phyloP scores from a whole-genome alignment of 2,329 filamentous ascomycete species.

The Claviceps fusiformis region DNA sequence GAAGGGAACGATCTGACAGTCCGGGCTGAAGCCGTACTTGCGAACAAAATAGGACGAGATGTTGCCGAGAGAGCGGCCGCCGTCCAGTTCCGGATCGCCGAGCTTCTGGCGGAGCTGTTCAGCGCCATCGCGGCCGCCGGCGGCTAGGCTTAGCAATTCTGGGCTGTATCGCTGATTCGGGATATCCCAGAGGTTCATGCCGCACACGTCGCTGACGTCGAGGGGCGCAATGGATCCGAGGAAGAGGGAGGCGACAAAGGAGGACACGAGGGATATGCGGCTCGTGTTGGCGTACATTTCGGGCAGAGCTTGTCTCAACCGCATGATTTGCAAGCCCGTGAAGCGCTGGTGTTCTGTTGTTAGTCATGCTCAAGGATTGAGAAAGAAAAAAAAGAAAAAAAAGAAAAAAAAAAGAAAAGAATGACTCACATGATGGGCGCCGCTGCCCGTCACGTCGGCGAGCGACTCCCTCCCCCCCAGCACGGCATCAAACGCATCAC shows the following conservation, averaged over 20 bases:
- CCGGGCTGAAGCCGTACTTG: conserved; percentile 61
- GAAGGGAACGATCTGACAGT: conserved; percentile 70
- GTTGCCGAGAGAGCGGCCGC: conserved; percentile 61
- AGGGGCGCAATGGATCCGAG: conserved; percentile 75
- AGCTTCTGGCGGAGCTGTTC: conserved; percentile 61
- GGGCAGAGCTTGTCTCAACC: conserved; percentile 68
- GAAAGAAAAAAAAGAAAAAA: background rate
- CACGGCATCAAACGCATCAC: conserved; percentile 68
- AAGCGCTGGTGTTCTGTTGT: conserved; percentile 50
- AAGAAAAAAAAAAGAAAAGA: background rate
- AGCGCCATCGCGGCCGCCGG: conserved; percentile 50
- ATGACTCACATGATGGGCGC: conserved; percentile 76
- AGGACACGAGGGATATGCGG: conserved; percentile 87
- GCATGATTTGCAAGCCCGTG: conserved; percentile 91
- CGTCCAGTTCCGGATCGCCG: conserved; percentile 66
- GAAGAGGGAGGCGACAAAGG: conserved; percentile 84
- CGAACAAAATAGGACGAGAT: conserved; percentile 68
- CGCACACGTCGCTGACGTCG: conserved; percentile 88
- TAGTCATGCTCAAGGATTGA: background rate
- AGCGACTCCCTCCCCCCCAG: conserved; percentile 55
- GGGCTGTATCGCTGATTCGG: conserved; percentile 59
- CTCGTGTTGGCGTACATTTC: conserved; percentile 67
- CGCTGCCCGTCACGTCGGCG: conserved; percentile 73
- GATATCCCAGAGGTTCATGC: conserved; percentile 96
- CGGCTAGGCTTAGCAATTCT: conserved; percentile 59